These are phyloP conservation scores for Leccinum imitatum DNA, from an alignment of 768 basidiomycete species.

Conservation along the genomic window DNA sequence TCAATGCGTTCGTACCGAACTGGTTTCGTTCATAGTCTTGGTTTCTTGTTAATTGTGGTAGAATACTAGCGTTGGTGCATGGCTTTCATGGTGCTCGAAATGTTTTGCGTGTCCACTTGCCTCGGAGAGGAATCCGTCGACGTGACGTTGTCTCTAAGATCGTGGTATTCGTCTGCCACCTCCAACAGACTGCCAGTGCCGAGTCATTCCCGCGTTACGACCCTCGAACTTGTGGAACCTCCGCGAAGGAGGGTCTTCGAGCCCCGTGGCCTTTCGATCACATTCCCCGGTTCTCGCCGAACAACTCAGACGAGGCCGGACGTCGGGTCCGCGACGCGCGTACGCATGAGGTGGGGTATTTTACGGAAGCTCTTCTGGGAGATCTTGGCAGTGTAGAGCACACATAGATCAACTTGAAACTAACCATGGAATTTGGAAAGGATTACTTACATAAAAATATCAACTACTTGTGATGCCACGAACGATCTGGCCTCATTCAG, in stretches of 20 bases:
- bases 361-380: too few species aligned
- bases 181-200: neutral
- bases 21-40: neutral
- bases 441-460: too few species aligned
- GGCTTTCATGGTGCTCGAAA: neutral
- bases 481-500: too few species aligned
- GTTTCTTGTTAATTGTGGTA: neutral
- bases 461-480: too few species aligned
- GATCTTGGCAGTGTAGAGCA: too few species aligned
- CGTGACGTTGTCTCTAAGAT: neutral
- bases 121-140: neutral
- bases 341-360: too few species aligned
- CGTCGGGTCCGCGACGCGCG: too few species aligned
- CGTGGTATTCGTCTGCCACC: neutral
- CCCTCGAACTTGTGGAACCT: neutral
- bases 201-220: neutral
- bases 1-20: neutral
- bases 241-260: too few species aligned
- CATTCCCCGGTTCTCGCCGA: neutral
- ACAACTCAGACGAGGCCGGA: neutral
- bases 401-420: too few species aligned
- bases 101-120: neutral
- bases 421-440: too few species aligned
- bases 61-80: neutral
- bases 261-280: neutral